Conservation (phyloP, 441 rosid species). For the Metrosideros polymorpha region DNA sequence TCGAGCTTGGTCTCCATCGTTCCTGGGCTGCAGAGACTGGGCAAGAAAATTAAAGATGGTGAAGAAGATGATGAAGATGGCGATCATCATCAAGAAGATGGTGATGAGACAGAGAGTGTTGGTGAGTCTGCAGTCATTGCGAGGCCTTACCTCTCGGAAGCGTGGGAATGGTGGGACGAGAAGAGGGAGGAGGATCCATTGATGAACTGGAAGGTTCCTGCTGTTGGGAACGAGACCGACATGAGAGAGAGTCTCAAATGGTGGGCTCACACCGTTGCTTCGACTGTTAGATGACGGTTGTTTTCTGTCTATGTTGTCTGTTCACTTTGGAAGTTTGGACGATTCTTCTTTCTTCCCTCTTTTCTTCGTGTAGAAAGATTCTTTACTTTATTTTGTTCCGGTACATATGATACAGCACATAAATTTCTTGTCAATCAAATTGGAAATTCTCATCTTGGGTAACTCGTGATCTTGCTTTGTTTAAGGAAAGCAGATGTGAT, state of each 20-base stretch:
- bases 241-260: conserved; percentile 53
- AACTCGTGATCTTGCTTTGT: neutral
- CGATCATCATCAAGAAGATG: conserved; percentile 16
- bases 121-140: neutral
- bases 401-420: neutral
- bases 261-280: conserved; percentile 90
- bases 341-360: neutral
- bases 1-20: conserved; percentile 61
- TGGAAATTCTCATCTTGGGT: neutral
- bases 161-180: conserved; percentile 48
- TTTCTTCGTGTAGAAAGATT: neutral
- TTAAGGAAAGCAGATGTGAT: neutral
- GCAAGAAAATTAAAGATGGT: conserved; percentile 10
- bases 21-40: conserved; percentile 59
- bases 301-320: neutral
- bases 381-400: neutral
- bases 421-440: neutral
- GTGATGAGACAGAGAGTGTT: neutral
- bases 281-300: conserved; percentile 33
- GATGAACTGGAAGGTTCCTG: conserved; percentile 56
- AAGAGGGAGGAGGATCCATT: conserved; percentile 24
- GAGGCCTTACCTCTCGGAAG: conserved; percentile 74
- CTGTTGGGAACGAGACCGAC: conserved; percentile 34
- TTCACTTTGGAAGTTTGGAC: neutral
- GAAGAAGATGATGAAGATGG: conserved; percentile 11